Conservation (phyloP, 2,329 filamentous ascomycete species). For the Neoarthrinium moseri region DNA sequence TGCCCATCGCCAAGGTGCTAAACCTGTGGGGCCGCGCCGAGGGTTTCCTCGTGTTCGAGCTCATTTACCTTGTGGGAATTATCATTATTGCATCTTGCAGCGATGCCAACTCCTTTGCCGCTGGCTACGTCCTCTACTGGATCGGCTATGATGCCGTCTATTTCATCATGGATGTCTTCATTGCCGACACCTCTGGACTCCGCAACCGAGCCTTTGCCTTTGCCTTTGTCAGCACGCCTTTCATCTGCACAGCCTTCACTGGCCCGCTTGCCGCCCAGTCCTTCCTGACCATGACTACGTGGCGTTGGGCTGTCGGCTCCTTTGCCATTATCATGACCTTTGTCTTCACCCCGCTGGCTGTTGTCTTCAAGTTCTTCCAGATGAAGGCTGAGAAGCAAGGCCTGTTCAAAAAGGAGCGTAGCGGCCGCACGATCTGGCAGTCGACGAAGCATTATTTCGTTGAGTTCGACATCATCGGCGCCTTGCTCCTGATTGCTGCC, state of each 20-base stretch:
- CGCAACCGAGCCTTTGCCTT: constrained; percentile 56
- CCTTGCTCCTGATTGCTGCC: constrained; percentile 47
- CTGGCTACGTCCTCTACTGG: constrained; percentile 54
- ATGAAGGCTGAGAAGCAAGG: constrained; percentile 49
- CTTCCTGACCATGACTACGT: constrained; percentile 48
- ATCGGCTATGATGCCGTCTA: constrained; percentile 55
- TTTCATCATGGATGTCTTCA: constrained; percentile 58
- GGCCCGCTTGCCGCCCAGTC: constrained; percentile 45
- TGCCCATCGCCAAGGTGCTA: constrained; percentile 57
- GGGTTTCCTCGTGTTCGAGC: constrained; percentile 49
- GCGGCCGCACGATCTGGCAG: constrained; percentile 40
- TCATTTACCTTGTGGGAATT: constrained; percentile 41
- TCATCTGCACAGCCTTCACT: constrained; percentile 60
- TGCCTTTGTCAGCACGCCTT: constrained; percentile 58
- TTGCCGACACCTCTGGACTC: constrained; percentile 60
- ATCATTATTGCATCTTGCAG: constrained; percentile 58
- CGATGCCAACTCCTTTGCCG: constrained; percentile 34
- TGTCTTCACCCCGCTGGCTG: constrained; percentile 52
- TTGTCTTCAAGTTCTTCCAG: constrained; percentile 50
- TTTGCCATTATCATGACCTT: constrained; percentile 61
- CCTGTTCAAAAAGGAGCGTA: constrained; percentile 32
- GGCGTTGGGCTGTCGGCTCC: constrained; percentile 63
- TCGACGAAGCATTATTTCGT: constrained; percentile 44
- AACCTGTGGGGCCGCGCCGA: constrained; percentile 58
- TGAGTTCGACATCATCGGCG: constrained; percentile 51